Evolutionary conservation across 106 monocot genomes (phyloP).

Genomic region (Dendrobium chrysotoxum): DNA sequence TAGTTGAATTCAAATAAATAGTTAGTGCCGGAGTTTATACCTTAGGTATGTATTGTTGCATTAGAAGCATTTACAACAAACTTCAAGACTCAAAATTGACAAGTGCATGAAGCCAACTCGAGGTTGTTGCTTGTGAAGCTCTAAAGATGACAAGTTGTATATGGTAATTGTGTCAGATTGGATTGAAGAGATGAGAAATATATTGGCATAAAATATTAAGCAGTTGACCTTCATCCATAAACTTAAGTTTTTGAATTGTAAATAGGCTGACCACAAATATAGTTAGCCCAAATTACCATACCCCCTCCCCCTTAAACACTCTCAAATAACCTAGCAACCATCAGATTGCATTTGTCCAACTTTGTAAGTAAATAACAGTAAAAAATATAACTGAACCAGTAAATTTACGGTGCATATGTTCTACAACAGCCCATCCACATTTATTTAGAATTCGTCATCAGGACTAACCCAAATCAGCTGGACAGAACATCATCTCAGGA

Average conservation of each 20-base stretch:
- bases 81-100: background rate
- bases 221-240: background rate
- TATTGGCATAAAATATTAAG: background rate
- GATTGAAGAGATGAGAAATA: background rate
- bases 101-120: background rate
- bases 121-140: background rate
- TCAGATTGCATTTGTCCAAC: background rate
- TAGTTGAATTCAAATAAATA: no score
- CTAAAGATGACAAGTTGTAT: background rate
- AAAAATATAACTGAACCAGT: background rate
- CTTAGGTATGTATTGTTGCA: no score
- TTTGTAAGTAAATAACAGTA: background rate
- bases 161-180: background rate
- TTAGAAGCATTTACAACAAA: background rate
- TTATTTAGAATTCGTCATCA: background rate
- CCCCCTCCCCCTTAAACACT: background rate
- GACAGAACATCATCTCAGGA: slow-evolving; percentile 88
- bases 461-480: slow-evolving; percentile 71
- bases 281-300: background rate
- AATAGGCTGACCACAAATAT: background rate
- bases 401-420: background rate
- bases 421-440: background rate
- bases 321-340: background rate
- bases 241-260: no score
- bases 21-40: no score